Percentiles rank a stretch among this genome's conserved stretches.
Evolutionary conservation across 257 asterid species (phyloP).

Genomic region (Gentiana macrophylla): DNA sequence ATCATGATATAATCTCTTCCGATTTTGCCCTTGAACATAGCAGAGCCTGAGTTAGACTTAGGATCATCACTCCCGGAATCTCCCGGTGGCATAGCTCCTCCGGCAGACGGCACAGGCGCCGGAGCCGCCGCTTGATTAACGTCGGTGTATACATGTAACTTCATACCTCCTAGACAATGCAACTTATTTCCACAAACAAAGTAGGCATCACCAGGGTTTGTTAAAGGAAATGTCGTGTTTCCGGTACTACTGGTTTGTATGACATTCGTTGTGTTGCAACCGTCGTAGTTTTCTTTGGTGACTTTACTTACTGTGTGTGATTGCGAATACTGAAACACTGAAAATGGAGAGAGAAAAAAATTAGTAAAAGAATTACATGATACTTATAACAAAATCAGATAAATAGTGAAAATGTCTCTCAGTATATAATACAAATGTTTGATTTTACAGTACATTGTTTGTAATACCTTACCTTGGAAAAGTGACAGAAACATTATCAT

Average conservation of each 20-base stretch:
- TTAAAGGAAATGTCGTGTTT: conserved; percentile 41
- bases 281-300: conserved; percentile 31
- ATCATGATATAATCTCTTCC: not conserved
- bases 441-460: too few species aligned
- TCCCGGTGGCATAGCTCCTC: conserved; percentile 26
- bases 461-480: too few species aligned
- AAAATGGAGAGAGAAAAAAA: not conserved
- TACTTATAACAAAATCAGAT: too few species aligned
- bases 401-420: too few species aligned
- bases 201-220: conserved; percentile 45
- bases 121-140: conserved; percentile 22
- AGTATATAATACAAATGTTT: too few species aligned
- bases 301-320: conserved; percentile 53
- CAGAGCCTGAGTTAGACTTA: conserved; percentile 22
- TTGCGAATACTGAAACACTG: conserved; percentile 65
- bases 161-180: conserved; percentile 83
- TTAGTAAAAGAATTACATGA: not conserved
- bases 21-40: not conserved
- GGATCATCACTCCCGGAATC: conserved; percentile 39
- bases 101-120: conserved; percentile 8
- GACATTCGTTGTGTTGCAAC: conserved; percentile 59
- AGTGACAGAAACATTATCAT: too few species aligned
- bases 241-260: conserved; percentile 48
- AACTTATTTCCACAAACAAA: conserved; percentile 57
- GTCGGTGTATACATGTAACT: conserved; percentile 41